Conservation (phyloP, 1,139 yeast species). For the Nakaseomyces sp. region DNA sequence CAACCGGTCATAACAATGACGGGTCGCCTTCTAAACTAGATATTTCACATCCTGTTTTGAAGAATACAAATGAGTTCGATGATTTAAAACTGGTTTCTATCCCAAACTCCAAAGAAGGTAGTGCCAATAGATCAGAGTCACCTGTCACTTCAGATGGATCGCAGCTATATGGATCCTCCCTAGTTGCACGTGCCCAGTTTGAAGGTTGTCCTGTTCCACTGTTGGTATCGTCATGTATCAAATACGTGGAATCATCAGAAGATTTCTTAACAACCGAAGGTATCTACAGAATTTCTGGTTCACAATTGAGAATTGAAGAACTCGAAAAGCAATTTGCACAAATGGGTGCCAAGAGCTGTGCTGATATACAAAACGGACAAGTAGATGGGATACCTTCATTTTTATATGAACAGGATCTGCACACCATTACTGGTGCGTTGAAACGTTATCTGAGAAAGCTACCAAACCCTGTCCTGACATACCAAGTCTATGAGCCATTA, state of each 20-base stretch:
- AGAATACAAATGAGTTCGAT: constrained; percentile 29
- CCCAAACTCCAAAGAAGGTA: constrained; percentile 12
- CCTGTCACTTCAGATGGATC: constrained; percentile 16
- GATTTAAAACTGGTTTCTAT: constrained; percentile 29
- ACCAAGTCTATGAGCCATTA: constrained; percentile 55
- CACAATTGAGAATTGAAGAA: constrained; percentile 45
- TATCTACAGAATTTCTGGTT: constrained; percentile 82
- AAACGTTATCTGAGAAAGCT: constrained; percentile 79
- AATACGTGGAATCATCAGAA: constrained; percentile 63
- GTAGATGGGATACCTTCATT: background rate
- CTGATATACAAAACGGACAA: constrained; percentile 5
- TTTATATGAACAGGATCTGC: constrained; percentile 53
- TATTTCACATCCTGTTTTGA: constrained; percentile 32
- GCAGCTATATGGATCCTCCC: constrained; percentile 29
- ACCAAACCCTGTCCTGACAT: constrained; percentile 80
- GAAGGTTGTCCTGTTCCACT: constrained; percentile 63
- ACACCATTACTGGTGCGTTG: constrained; percentile 78
- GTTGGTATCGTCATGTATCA: constrained; percentile 63
- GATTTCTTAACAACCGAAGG: constrained; percentile 65
- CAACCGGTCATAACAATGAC: background rate
- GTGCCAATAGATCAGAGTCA: constrained; percentile 8
- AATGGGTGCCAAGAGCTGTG: constrained; percentile 1
- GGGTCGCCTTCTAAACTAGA: constrained; percentile 11
- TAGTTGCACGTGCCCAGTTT: constrained; percentile 48
- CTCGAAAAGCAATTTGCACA: constrained; percentile 29